These are phyloP conservation scores for Crithidia thermophila DNA, from an alignment of 208 protist genomes.

Conservation along the genomic window DNA sequence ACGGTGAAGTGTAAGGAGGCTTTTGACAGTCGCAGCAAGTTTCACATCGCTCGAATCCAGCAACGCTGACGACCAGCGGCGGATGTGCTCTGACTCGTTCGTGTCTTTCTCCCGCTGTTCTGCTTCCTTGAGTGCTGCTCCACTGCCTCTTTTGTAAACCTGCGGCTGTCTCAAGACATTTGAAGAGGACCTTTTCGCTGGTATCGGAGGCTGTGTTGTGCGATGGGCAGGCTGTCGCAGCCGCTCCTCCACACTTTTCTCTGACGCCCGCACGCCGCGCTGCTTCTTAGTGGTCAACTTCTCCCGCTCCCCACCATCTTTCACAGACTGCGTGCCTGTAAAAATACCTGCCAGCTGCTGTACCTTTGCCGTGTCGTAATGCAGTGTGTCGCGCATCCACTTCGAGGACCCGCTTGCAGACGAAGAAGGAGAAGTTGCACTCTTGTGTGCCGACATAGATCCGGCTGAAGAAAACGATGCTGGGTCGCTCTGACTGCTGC, in stretches of 20 bases:
- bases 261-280: neutral
- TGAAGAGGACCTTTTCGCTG: neutral
- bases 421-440: neutral
- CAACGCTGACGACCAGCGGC: no score
- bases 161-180: neutral
- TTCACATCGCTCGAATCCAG: no score
- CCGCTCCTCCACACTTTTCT: conserved; percentile 5
- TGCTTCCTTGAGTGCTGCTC: no score
- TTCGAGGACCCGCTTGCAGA: neutral
- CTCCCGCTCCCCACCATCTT: no score
- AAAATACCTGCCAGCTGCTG: conserved; percentile 19
- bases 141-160: no score
- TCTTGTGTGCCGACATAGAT: neutral
- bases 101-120: no score
- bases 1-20: no score
- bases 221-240: neutral
- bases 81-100: no score
- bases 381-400: conserved; percentile 20
- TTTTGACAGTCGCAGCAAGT: no score
- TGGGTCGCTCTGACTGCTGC: no score
- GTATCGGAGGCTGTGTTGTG: neutral
- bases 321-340: conserved; percentile 4
- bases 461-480: no score
- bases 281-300: no score
- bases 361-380: conserved; percentile 26